Percentiles rank a stretch among this genome's conserved stretches.
Conservation (phyloP, 805 yeast species). For the Torulaspora franciscae region DNA sequence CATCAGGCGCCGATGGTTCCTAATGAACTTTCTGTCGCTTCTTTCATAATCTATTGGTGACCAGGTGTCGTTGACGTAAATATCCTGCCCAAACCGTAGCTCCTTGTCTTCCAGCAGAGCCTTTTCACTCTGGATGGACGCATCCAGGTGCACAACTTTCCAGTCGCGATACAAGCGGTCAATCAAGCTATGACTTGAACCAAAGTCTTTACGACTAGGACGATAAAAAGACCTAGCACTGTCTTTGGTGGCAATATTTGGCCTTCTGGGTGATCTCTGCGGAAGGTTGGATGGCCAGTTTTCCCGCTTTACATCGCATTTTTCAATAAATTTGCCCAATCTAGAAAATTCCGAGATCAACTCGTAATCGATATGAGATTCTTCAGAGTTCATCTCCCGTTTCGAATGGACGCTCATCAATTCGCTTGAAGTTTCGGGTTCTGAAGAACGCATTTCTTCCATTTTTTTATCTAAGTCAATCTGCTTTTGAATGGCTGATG, state of each 20-base stretch:
- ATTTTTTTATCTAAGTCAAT: conserved; percentile 12
- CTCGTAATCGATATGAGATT: conserved; percentile 18
- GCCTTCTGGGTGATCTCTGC: conserved; percentile 29
- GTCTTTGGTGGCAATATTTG: conserved; percentile 19
- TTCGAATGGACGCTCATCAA: background rate
- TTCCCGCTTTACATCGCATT: background rate
- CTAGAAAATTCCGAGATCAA: conserved; percentile 23
- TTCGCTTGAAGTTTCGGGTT: background rate
- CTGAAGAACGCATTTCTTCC: conserved; percentile 7
- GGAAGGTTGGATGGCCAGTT: conserved; percentile 15
- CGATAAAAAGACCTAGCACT: conserved; percentile 22
- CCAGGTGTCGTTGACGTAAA: conserved; percentile 30
- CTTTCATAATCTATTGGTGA: conserved; percentile 30
- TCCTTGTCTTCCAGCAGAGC: conserved; percentile 5
- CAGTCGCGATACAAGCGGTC: conserved; percentile 24
- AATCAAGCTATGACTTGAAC: conserved; percentile 10
- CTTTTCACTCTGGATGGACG: background rate
- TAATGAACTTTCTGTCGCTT: conserved; percentile 23
- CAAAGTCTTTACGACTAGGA: conserved; percentile 6
- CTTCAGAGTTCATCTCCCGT: conserved; percentile 2
- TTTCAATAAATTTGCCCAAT: conserved; percentile 22
- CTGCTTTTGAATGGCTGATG: conserved; percentile 12
- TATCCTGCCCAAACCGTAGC: conserved; percentile 26
- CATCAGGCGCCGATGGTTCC: conserved; percentile 21
- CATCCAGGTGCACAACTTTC: conserved; percentile 22